Evolutionary conservation across 257 asterid genomes (phyloP).

Genomic region (Petrea volubilis): DNA sequence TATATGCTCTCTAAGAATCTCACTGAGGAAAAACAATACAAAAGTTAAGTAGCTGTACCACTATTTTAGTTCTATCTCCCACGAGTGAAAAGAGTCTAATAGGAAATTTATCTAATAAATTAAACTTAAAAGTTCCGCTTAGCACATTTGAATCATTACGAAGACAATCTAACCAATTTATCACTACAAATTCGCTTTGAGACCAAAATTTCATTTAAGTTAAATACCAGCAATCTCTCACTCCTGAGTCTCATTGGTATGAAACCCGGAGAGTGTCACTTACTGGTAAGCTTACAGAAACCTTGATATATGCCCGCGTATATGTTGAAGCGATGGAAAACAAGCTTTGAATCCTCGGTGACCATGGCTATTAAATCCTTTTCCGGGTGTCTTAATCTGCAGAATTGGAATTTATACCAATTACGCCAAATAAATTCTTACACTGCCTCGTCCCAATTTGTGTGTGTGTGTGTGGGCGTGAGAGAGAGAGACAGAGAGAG

Average conservation of each 20-base stretch:
- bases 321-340: constrained; percentile 86
- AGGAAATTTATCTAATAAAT: constrained; percentile 6
- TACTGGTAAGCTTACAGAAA: neutral
- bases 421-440: constrained; percentile 2
- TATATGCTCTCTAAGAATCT: constrained; percentile 10
- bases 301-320: neutral
- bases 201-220: neutral
- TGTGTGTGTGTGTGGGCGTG: no score
- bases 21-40: no score
- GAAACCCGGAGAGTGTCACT: no score
- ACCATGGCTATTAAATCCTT: no score
- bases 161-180: neutral
- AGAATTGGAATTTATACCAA: constrained; percentile 14
- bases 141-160: neutral
- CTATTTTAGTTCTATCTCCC: constrained; percentile 42
- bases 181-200: neutral
- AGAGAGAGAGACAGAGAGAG: no score
- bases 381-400: no score
- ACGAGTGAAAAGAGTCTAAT: neutral
- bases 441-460: neutral
- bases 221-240: neutral
- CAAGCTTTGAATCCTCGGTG: constrained; percentile 81
- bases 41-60: constrained; percentile 38
- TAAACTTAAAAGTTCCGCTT: neutral
- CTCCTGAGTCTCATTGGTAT: no score